Evolutionary conservation across 495 filamentous ascomycete species (phyloP).

Genomic region (Antarctomyces pellizariae): DNA sequence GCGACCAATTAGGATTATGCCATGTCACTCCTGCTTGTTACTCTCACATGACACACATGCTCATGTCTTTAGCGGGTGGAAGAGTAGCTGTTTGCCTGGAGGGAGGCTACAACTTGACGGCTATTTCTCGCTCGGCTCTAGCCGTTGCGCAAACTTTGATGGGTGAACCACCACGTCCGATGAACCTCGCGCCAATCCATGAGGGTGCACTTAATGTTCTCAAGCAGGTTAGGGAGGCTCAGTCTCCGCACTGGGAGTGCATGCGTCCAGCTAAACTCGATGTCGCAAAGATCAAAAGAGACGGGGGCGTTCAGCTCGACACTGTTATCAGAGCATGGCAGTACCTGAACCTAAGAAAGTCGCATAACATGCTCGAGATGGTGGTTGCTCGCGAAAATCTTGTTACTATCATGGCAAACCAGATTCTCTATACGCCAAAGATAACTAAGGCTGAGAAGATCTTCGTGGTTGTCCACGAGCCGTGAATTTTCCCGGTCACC

Average conservation of each 20-base stretch:
- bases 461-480: slow-evolving; percentile 61
- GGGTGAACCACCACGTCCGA: slow-evolving; percentile 72
- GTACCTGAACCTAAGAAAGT: slow-evolving; percentile 37
- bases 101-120: slow-evolving; percentile 84
- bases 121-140: slow-evolving; percentile 77
- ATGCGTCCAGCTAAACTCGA: slow-evolving; percentile 28
- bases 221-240: slow-evolving; percentile 24
- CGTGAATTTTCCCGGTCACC: slow-evolving; percentile 26
- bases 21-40: slow-evolving; percentile 80
- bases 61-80: slow-evolving; percentile 84
- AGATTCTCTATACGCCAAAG: slow-evolving; percentile 54
- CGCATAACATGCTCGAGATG: slow-evolving; percentile 50
- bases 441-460: slow-evolving; percentile 22
- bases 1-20: slow-evolving; percentile 79
- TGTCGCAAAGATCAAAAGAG: slow-evolving; percentile 16
- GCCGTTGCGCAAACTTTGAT: slow-evolving; percentile 83
- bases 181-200: slow-evolving; percentile 23
- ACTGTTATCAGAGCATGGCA: slow-evolving; percentile 62
- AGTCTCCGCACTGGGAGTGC: slow-evolving; percentile 36
- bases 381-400: slow-evolving; percentile 46
- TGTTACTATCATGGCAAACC: slow-evolving; percentile 61
- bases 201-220: slow-evolving; percentile 24
- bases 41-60: slow-evolving; percentile 96
- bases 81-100: slow-evolving; percentile 84
- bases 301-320: slow-evolving; percentile 17